These are phyloP conservation scores for Saccharomyces cerevisiae DNA, from an alignment of 805 yeast species.

Conservation along the genomic window DNA sequence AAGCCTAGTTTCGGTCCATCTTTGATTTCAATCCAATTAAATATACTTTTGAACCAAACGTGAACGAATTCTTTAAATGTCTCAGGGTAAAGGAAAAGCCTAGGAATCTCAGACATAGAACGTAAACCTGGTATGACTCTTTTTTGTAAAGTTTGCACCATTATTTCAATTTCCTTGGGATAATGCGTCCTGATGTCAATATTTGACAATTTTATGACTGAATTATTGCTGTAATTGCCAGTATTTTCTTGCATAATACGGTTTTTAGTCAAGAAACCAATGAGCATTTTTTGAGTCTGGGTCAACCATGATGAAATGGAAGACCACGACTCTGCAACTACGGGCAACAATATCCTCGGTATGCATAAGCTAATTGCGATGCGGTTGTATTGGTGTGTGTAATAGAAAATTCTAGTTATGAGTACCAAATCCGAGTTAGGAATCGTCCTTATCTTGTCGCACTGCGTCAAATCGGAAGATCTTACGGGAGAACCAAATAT, in stretches of 20 bases:
- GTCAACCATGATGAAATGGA: constrained; percentile 25
- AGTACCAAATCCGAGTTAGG: constrained; percentile 27
- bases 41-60: constrained; percentile 35
- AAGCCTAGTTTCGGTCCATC: constrained; percentile 33
- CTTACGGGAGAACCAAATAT: constrained; percentile 36
- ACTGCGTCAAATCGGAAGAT: constrained; percentile 21
- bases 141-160: constrained; percentile 21
- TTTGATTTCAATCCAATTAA: constrained; percentile 37
- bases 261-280: constrained; percentile 4
- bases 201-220: not conserved
- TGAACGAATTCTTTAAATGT: constrained; percentile 23
- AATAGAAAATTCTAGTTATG: constrained; percentile 30
- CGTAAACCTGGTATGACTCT: constrained; percentile 27
- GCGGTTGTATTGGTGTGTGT: constrained; percentile 16
- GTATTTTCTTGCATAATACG: not conserved
- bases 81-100: constrained; percentile 31
- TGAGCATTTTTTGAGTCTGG: constrained; percentile 20
- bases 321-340: constrained; percentile 30
- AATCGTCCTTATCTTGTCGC: constrained; percentile 25
- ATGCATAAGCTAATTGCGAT: constrained; percentile 32
- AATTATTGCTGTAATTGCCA: not conserved
- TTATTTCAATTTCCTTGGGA: constrained; percentile 19
- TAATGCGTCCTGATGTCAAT: constrained; percentile 10
- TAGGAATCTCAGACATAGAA: constrained; percentile 29
- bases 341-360: constrained; percentile 19